Evolutionary conservation across 371 early-diverging fungal genomes (phyloP).

Genomic region (Rhizopus delemar): DNA sequence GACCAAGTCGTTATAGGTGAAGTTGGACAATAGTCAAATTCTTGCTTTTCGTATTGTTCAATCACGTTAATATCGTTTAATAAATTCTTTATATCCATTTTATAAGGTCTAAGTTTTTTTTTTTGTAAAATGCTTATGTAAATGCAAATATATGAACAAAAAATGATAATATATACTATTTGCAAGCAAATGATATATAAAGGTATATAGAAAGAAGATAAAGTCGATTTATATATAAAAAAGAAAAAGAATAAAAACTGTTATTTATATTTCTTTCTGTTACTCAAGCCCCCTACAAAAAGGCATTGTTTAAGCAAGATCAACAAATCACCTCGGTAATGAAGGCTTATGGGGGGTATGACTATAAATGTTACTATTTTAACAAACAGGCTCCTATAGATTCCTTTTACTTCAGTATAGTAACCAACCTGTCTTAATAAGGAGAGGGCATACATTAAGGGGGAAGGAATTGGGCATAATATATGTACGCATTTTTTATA

Average conservation of each 20-base stretch:
- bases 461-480: neutral
- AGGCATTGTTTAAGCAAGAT: too few species aligned
- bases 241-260: too few species aligned
- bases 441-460: neutral
- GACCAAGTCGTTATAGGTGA: constrained; percentile 14
- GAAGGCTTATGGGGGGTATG: too few species aligned
- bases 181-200: constrained; percentile 1
- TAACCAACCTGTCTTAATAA: constrained; percentile 5
- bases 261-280: too few species aligned
- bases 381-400: neutral
- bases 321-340: too few species aligned
- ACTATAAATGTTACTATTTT: too few species aligned
- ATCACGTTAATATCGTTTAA: constrained; percentile 26
- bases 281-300: too few species aligned
- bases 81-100: constrained; percentile 42
- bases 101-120: neutral
- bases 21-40: constrained; percentile 11
- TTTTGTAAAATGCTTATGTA: neutral
- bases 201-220: neutral
- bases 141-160: neutral
- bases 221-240: too few species aligned
- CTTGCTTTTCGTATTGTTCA: constrained; percentile 15
- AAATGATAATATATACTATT: neutral
- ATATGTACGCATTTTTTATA: too few species aligned
- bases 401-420: neutral